phyloP scores from a whole-genome alignment of 2,329 filamentous ascomycete genomes.

The Alternaria consortialis region DNA sequence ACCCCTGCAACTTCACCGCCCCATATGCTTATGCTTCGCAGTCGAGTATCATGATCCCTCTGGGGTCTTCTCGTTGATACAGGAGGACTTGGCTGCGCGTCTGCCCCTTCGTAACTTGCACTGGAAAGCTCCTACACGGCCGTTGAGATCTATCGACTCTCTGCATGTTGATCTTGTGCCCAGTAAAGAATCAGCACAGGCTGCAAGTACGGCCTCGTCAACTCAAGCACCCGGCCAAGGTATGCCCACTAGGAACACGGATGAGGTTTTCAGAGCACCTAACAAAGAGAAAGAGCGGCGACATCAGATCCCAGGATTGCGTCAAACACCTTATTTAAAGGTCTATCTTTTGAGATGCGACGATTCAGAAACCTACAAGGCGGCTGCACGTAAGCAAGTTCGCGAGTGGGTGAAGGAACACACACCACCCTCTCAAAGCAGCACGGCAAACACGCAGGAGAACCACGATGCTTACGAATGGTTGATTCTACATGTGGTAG shows the following conservation, averaged over 20 bases:
- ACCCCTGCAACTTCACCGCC: conserved; percentile 11
- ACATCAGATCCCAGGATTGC: conserved; percentile 93
- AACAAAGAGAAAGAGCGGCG: conserved; percentile 66
- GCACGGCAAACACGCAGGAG: conserved; percentile 74
- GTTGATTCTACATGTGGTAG: conserved; percentile 90
- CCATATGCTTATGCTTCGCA: conserved; percentile 52
- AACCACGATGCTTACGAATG: conserved; percentile 98
- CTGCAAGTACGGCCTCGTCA: conserved; percentile 44
- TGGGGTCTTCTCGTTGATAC: conserved; percentile 83
- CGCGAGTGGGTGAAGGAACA: conserved; percentile 91
- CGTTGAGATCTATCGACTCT: conserved; percentile 90
- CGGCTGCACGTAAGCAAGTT: conserved; percentile 76
- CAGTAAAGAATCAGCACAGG: conserved; percentile 55
- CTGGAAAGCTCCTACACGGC: conserved; percentile 94
- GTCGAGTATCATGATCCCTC: conserved; percentile 97
- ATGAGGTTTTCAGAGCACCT: conserved; percentile 38
- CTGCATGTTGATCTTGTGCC: conserved; percentile 89
- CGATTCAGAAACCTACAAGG: conserved; percentile 94
- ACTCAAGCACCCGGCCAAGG: conserved; percentile 31
- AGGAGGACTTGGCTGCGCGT: conserved; percentile 77
- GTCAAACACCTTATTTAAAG: conserved; percentile 93
- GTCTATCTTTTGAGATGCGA: conserved; percentile 90
- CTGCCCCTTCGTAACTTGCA: conserved; percentile 91
- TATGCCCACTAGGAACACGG: conserved; percentile 29
- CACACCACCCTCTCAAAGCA: conserved; percentile 63